Conservation (phyloP, 495 filamentous ascomycete genomes). For the Ramalina intermedia region DNA sequence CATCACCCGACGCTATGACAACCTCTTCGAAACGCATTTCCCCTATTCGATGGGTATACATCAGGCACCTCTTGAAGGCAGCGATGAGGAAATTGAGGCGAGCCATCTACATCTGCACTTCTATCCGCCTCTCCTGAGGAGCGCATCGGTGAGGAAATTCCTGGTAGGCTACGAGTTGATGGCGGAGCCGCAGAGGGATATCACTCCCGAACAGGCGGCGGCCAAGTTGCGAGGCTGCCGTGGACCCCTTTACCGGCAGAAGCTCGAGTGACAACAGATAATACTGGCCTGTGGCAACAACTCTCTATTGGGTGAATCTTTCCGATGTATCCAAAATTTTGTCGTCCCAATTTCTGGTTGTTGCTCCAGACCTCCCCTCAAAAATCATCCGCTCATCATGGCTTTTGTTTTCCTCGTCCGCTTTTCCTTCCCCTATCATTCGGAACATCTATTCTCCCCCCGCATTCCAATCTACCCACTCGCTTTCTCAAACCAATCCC, state of each 20-base stretch:
- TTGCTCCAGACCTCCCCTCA: too few relatives aligned
- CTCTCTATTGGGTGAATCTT: too few relatives aligned
- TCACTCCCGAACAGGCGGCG: constrained; percentile 93
- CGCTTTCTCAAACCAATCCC: too few relatives aligned
- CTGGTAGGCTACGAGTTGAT: constrained; percentile 90
- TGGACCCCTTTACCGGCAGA: constrained; percentile 71
- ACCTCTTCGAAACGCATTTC: constrained; percentile 91
- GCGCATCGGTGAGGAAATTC: constrained; percentile 90
- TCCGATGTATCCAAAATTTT: too few relatives aligned
- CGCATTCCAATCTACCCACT: too few relatives aligned
- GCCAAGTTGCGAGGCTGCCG: constrained; percentile 57
- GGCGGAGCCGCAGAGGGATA: constrained; percentile 93
- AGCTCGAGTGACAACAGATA: constrained; percentile 22
- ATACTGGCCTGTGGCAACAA: too few relatives aligned
- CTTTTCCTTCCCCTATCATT: too few relatives aligned
- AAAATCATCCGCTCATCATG: too few relatives aligned
- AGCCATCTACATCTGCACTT: constrained; percentile 95
- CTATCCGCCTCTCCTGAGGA: constrained; percentile 83
- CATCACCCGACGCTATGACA: constrained; percentile 83
- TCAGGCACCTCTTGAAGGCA: constrained; percentile 83
- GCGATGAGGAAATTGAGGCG: constrained; percentile 65
- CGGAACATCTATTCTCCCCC: too few relatives aligned
- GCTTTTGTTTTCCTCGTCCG: too few relatives aligned
- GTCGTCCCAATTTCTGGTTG: too few relatives aligned
- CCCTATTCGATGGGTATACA: constrained; percentile 92